A percentile compares a stretch with the other conserved stretches of the same genome.
phyloP scores from a whole-genome alignment of 2,329 filamentous ascomycete species.

The Hyphodiscus sp. region DNA sequence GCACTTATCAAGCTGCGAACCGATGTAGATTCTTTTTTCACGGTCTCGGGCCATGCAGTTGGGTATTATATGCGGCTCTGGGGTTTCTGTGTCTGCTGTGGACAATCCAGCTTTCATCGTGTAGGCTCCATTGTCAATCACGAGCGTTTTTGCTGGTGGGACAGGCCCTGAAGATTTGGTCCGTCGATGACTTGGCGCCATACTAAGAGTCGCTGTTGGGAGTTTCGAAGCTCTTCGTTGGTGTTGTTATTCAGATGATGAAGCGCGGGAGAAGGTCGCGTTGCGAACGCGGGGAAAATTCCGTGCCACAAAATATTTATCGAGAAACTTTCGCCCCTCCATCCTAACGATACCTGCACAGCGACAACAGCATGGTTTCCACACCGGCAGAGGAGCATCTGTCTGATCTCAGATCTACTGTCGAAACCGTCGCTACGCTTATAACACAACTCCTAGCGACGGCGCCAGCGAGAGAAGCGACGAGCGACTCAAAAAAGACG shows the following conservation, averaged over 20 bases:
- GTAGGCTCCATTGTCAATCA: constrained; percentile 90
- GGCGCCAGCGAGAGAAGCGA: constrained; percentile 5
- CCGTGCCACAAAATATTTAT: constrained; percentile 7
- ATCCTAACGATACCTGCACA: neutral
- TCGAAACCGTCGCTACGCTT: constrained; percentile 17
- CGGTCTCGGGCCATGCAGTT: constrained; percentile 86
- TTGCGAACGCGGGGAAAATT: constrained; percentile 5
- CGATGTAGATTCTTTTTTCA: constrained; percentile 72
- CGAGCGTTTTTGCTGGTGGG: constrained; percentile 61
- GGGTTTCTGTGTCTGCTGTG: constrained; percentile 31
- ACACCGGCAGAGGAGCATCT: constrained; percentile 16
- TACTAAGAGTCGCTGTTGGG: constrained; percentile 1
- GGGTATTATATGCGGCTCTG: constrained; percentile 65
- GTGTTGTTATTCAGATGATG: neutral
- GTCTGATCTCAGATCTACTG: constrained; percentile 18
- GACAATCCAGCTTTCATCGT: constrained; percentile 82
- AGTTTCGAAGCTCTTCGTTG: neutral
- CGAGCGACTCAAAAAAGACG: constrained; percentile 4
- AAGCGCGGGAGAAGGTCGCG: neutral
- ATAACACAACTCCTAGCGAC: constrained; percentile 23
- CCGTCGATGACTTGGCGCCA: constrained; percentile 34
- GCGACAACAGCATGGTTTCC: constrained; percentile 9
- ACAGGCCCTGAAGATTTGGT: constrained; percentile 44
- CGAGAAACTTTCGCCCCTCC: neutral
- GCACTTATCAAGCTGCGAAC: constrained; percentile 69